Evolutionary conservation across 169 alveolate genomes (phyloP), one percentile per base, ranked within the genome.

Genomic region (Plasmodium coatneyi): DNA sequence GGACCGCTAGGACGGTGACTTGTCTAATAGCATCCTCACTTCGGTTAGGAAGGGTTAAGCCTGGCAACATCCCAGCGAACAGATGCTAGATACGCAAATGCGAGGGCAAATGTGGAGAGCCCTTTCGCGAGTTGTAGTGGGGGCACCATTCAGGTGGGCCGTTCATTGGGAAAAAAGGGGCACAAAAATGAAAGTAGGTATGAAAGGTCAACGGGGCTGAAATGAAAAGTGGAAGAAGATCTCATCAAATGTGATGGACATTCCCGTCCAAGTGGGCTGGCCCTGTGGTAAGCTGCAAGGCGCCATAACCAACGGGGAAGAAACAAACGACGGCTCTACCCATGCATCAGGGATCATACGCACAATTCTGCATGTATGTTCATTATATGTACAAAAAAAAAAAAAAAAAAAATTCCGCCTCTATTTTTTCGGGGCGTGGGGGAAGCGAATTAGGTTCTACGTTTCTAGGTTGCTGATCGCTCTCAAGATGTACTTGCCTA

Each of bases 401-500:
- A 60, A 60, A 19, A 46, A 12, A 60, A 60, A 60, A 60, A 60
- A 60, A 60, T 60, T 60, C 36, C 74, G 12, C 74, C 74, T 19
- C 34, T 22, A 60, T 1, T 10, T 7, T 60, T 60, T n/a, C 32
- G 5, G 32, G 36, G 74, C 74, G 14, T 60, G 74, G 0, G 36
- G 76, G 3, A 66, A 36, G 28, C 32, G 7, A 39, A 52, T 22
- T 22, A 71, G 25, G 79, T 30, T 4, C 60, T 52, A 89, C 12
- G 71, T n/a, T 43, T 89, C 94, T 36, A 89, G 81, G 30, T 89
- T 89, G 43, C 82, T 89, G 22, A 89, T 89, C 41, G 94, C 86
- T 79, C 94, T 89, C 56, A 89, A 54, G 71, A 89, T 89, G 72
- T 80, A 89, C 54, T 89, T 89, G 22, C 94, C 94, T 80, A 19